phyloP scores from a whole-genome alignment of 805 yeast species.

The Pachysolen tannophilus region DNA sequence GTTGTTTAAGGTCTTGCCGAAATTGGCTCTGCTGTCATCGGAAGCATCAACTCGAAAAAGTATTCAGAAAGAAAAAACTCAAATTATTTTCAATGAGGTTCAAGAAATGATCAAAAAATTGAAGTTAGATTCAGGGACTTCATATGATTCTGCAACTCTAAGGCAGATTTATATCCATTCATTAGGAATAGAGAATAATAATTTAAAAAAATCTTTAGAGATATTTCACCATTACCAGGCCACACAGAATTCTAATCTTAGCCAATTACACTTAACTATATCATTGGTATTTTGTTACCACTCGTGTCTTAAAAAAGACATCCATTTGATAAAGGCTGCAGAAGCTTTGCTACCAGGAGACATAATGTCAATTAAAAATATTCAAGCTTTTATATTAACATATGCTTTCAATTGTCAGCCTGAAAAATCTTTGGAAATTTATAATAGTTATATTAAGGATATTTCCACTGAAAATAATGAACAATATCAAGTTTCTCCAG shows the following conservation, averaged over 20 bases:
- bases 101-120: background rate
- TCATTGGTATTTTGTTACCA: slow-evolving; percentile 18
- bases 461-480: slow-evolving; percentile 5
- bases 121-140: slow-evolving; percentile 1
- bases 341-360: slow-evolving; percentile 20
- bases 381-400: slow-evolving; percentile 17
- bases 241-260: slow-evolving; percentile 13
- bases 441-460: slow-evolving; percentile 19
- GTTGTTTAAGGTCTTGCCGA: too few relatives aligned
- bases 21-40: too few relatives aligned
- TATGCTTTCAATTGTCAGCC: slow-evolving; percentile 21
- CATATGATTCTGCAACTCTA: background rate
- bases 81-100: too few relatives aligned
- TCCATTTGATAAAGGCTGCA: slow-evolving; percentile 14
- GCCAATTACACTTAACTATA: slow-evolving; percentile 14
- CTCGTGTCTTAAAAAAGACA: slow-evolving; percentile 12
- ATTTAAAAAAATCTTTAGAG: slow-evolving; percentile 15
- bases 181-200: slow-evolving; percentile 7
- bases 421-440: slow-evolving; percentile 22
- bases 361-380: slow-evolving; percentile 17
- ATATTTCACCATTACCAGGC: slow-evolving; percentile 17
- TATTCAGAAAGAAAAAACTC: too few relatives aligned
- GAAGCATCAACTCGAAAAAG: too few relatives aligned
- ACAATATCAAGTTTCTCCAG: slow-evolving; percentile 2
- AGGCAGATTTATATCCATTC: background rate